These are phyloP conservation scores for Fusarium sp. DNA, from an alignment of 2,329 filamentous ascomycete species.

Conservation along the genomic window DNA sequence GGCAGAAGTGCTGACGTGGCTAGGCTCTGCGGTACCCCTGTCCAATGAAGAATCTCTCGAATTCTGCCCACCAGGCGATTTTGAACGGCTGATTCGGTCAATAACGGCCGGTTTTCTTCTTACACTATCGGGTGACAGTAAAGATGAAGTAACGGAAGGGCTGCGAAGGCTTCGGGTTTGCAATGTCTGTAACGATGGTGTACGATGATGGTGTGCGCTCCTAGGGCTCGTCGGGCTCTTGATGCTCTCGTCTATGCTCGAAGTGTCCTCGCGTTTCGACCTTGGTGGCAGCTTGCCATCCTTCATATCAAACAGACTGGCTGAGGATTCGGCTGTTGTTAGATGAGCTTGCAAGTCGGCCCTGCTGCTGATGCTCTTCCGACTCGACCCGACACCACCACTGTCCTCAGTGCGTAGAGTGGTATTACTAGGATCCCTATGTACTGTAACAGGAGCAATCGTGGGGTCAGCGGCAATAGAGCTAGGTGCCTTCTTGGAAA, in stretches of 20 bases:
- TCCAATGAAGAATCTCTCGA: conserved; percentile 71
- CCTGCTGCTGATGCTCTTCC: conserved; percentile 57
- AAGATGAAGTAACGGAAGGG: conserved; percentile 50
- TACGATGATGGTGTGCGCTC: conserved; percentile 49
- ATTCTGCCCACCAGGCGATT: conserved; percentile 55
- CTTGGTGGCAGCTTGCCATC: conserved; percentile 51
- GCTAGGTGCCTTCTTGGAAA: conserved; percentile 57
- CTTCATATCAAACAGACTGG: conserved; percentile 53
- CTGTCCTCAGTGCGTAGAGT: conserved; percentile 57
- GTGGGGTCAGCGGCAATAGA: conserved; percentile 56
- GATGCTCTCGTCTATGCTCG: conserved; percentile 59
- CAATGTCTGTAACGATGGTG: conserved; percentile 52
- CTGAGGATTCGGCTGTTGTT: conserved; percentile 51
- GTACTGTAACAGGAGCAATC: conserved; percentile 63
- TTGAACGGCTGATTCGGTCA: conserved; percentile 63
- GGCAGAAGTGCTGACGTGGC: conserved; percentile 67
- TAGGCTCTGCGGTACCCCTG: conserved; percentile 66
- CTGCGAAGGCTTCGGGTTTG: conserved; percentile 52
- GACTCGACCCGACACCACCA: conserved; percentile 51
- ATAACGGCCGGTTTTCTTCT: conserved; percentile 63
- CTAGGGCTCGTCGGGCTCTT: conserved; percentile 60
- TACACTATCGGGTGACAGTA: conserved; percentile 53
- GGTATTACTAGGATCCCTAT: conserved; percentile 59
- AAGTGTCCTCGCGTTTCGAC: conserved; percentile 56
- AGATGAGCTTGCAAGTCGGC: conserved; percentile 55